Evolutionary conservation across 140 eudicot species (phyloP).

Genomic region (Anethum foeniculum): DNA sequence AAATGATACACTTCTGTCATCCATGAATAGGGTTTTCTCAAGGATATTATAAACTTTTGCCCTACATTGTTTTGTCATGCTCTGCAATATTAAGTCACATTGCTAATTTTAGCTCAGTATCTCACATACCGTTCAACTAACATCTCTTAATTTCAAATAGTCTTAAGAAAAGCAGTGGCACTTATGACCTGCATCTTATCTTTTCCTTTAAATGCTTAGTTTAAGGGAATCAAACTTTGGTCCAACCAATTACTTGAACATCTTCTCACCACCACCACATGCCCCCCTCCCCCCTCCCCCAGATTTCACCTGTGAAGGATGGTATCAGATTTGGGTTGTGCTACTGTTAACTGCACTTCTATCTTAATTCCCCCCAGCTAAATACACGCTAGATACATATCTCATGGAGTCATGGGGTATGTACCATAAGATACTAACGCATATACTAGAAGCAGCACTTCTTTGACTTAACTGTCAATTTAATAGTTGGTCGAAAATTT

Average conservation of each 20-base stretch:
- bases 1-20: background rate
- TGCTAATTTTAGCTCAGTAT: background rate
- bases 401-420: background rate
- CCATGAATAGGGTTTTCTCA: background rate
- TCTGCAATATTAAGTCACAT: background rate
- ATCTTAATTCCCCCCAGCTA: background rate
- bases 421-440: background rate
- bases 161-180: background rate
- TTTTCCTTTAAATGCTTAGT: background rate
- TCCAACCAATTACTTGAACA: too few species aligned
- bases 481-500: background rate
- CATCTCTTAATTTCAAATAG: background rate
- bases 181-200: background rate
- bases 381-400: background rate
- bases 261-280: too few species aligned
- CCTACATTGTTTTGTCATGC: background rate
- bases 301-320: background rate
- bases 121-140: background rate
- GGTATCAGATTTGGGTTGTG: background rate
- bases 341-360: background rate
- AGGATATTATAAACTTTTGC: background rate
- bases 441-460: background rate
- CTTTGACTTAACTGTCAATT: too few species aligned
- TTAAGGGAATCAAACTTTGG: too few species aligned
- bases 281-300: background rate